phyloP scores from a whole-genome alignment of 169 alveolate genomes.

The Plasmodium sp. region DNA sequence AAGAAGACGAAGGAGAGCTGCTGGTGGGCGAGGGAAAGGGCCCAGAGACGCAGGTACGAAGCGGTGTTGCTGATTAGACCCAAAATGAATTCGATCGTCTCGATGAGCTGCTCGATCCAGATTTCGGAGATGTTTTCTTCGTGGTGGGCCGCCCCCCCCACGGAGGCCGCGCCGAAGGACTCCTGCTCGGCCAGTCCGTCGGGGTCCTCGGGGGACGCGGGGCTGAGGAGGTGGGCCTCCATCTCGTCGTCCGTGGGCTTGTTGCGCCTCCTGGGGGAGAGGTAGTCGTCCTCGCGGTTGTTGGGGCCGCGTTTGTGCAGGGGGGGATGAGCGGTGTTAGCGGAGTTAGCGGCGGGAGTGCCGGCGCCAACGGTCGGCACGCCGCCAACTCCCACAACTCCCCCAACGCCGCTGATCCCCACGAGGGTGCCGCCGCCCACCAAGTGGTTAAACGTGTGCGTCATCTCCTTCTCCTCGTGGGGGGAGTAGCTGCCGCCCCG shows the following conservation, averaged over 20 bases:
- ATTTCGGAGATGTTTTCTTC: conserved; percentile 87
- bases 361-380: no score
- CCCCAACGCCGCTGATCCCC: no score
- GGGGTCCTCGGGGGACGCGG: conserved; percentile 60
- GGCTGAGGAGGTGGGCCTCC: conserved; percentile 80
- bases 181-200: not conserved
- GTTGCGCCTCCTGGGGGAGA: not conserved
- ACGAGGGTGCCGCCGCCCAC: not conserved
- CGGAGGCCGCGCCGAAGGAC: not conserved
- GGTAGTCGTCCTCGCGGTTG: not conserved
- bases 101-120: conserved; percentile 97
- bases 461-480: conserved; percentile 51
- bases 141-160: conserved; percentile 70
- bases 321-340: not conserved
- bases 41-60: conserved; percentile 99
- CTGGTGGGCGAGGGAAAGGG: conserved; percentile 99
- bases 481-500: not conserved
- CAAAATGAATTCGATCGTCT: conserved; percentile 98
- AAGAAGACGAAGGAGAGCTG: conserved; percentile 96
- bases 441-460: conserved; percentile 44
- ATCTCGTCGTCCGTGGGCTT: conserved; percentile 71
- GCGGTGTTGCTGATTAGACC: conserved; percentile 99
- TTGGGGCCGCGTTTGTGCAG: not conserved
- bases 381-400: no score
- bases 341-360: no score